Evolutionary conservation across 495 filamentous ascomycete species (phyloP), one percentile per base, ranked within the genome.

Genomic region (Extremus antarcticus): DNA sequence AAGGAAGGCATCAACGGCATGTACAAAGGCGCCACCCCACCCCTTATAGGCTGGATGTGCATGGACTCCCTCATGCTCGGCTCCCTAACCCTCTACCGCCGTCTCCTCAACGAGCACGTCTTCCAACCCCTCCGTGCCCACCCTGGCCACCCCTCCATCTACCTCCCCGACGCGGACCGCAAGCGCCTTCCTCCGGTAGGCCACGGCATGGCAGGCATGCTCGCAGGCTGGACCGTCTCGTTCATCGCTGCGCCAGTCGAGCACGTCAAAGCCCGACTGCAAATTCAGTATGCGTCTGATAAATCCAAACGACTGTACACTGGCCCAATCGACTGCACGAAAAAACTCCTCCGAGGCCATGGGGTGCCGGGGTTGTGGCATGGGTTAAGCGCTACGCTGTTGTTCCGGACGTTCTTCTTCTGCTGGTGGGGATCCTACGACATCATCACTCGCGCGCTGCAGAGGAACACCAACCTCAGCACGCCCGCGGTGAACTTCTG

Each of bases 51-150:
- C 56, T 98, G 91, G 91, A 95, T 95, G 88, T 85, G 91, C 66
- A 96, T 97, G 91, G 91, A 97, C 70, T 86, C 80, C 55, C 72
- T 95, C 43, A 95, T 96, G 92, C 79, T 98, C 35, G 92, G 92
- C 20, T 90, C 86, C 17, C 74, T 98, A 51, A 91, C 86, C 25
- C 77, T 92, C 50, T 96, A 98, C 71, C 86, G 88, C 16, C 84
- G 84, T 19, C 60, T 95, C 23, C 73, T 98, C 0, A 81, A 83
- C 47, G 81, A 88, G 57, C 77, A 89, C 60, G 72, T 95, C 53
- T 96, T 92, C 72, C 79, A 80, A 41, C 66, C 64, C 8, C 48
- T 60, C 16, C 57, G 61, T 41, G 53, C 54, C 0, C 41, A 51
- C 0, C 51, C 50, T 3, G 48, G 45, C 7, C 53, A 25, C 55